Conservation (phyloP, 169 alveolate genomes). For the Plasmodium yoelii region DNA sequence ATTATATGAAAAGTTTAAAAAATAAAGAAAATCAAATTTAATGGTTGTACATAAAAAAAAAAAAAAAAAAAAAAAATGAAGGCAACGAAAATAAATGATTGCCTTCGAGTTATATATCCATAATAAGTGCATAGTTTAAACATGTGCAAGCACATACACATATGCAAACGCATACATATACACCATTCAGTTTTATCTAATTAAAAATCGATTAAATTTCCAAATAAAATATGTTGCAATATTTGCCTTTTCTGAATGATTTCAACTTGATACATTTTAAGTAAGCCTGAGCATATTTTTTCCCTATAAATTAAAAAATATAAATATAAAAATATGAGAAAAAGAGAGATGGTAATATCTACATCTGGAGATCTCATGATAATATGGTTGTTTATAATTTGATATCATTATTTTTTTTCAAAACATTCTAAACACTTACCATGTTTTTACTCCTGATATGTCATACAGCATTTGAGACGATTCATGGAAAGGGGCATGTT, state of each 20-base stretch:
- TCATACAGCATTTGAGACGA: slow-evolving; percentile 95
- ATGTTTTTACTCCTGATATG: slow-evolving; percentile 89
- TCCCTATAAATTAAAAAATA: slow-evolving; percentile 85
- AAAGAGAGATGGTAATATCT: not conserved
- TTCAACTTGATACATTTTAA: slow-evolving; percentile 94
- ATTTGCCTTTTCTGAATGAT: slow-evolving; percentile 92
- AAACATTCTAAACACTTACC: slow-evolving; percentile 46
- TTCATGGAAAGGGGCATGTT: slow-evolving; percentile 85
- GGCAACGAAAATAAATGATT: too few relatives aligned
- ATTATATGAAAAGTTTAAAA: too few relatives aligned
- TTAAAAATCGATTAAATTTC: slow-evolving; percentile 86
- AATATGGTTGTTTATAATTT: too few relatives aligned
- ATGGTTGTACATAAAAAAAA: too few relatives aligned
- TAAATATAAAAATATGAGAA: not conserved
- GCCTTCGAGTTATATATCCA: too few relatives aligned
- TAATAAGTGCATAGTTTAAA: too few relatives aligned
- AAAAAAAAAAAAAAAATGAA: too few relatives aligned
- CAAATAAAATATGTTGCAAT: slow-evolving; percentile 93
- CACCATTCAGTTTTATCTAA: not conserved
- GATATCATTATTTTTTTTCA: not conserved
- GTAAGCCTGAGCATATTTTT: slow-evolving; percentile 89
- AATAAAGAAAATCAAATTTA: too few relatives aligned
- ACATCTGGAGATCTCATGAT: not conserved
- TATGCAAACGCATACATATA: too few relatives aligned
- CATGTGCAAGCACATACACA: too few relatives aligned